phyloP scores from a whole-genome alignment of 73 alveolate genomes.

The Breviolum minutum region DNA sequence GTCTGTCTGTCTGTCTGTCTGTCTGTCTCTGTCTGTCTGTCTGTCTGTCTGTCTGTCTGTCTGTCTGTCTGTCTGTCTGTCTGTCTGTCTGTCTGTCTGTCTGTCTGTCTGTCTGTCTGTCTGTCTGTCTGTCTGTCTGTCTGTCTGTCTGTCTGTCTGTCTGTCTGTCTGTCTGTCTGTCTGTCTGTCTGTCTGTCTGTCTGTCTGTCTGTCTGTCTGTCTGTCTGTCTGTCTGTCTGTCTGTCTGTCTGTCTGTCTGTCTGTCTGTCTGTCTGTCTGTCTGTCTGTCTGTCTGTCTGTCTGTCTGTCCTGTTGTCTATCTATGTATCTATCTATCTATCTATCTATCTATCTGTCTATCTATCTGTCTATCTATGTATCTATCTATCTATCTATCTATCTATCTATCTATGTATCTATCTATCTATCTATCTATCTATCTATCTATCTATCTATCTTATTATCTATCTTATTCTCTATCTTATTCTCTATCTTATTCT shows the following conservation, averaged over 20 bases:
- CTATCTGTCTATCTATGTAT: too few species aligned
- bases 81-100: conserved; percentile 58
- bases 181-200: conserved; percentile 79
- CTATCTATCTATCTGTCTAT: too few species aligned
- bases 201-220: conserved; percentile 78
- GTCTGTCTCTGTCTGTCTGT: conserved; percentile 30
- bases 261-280: neutral
- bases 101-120: conserved; percentile 71
- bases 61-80: conserved; percentile 25
- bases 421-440: neutral
- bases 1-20: conserved; percentile 54
- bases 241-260: neutral
- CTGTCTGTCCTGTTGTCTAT: neutral
- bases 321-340: neutral
- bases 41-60: conserved; percentile 55
- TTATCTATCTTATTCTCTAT: too few species aligned
- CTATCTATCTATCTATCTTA: too few species aligned
- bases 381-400: too few species aligned
- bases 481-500: too few species aligned
- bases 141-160: conserved; percentile 82
- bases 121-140: conserved; percentile 75
- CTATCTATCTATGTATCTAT: neutral
- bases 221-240: conserved; percentile 12
- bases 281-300: neutral
- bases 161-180: conserved; percentile 79